A percentile compares a stretch with the other conserved stretches of the same genome.
These are phyloP conservation scores for Rubroshorea leprosula DNA, from an alignment of 345 rosid genomes.

Conservation along the genomic window DNA sequence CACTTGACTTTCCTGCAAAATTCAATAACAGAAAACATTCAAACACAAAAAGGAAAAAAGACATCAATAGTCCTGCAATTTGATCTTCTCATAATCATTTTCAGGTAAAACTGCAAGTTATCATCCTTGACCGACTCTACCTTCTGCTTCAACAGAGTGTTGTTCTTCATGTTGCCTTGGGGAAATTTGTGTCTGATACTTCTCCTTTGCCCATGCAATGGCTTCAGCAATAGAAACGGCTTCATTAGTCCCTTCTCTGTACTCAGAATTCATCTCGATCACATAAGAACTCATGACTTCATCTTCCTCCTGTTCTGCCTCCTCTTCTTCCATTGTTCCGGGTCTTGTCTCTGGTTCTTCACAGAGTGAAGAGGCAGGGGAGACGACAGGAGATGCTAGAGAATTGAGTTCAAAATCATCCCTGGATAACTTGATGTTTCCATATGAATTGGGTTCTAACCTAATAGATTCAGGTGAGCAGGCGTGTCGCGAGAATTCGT, in stretches of 20 bases:
- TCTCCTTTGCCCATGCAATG: constrained; percentile 71
- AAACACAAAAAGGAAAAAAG: no score
- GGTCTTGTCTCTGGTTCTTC: constrained; percentile 28
- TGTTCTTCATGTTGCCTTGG: constrained; percentile 18
- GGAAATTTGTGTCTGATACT: constrained; percentile 29
- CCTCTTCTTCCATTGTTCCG: constrained; percentile 38
- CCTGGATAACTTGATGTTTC: constrained; percentile 30
- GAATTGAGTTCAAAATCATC: constrained; percentile 65
- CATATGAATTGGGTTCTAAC: constrained; percentile 47
- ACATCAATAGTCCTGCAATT: no score
- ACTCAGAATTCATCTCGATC: constrained; percentile 69
- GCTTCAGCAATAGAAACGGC: constrained; percentile 60
- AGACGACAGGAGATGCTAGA: constrained; percentile 35
- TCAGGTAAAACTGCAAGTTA: no score
- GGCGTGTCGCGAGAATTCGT: constrained; percentile 32
- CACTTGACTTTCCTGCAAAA: no score
- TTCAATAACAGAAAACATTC: no score
- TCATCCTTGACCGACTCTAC: no score
- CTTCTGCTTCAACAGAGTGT: constrained; percentile 22
- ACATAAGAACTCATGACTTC: constrained; percentile 82
- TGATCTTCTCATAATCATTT: not conserved
- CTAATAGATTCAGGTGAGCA: constrained; percentile 71
- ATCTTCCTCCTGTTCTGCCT: constrained; percentile 51
- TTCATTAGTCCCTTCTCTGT: constrained; percentile 36
- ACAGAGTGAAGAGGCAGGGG: constrained; percentile 67